Evolutionary conservation across 2,329 filamentous ascomycete species (phyloP).

Genomic region (Fusarium sp.): DNA sequence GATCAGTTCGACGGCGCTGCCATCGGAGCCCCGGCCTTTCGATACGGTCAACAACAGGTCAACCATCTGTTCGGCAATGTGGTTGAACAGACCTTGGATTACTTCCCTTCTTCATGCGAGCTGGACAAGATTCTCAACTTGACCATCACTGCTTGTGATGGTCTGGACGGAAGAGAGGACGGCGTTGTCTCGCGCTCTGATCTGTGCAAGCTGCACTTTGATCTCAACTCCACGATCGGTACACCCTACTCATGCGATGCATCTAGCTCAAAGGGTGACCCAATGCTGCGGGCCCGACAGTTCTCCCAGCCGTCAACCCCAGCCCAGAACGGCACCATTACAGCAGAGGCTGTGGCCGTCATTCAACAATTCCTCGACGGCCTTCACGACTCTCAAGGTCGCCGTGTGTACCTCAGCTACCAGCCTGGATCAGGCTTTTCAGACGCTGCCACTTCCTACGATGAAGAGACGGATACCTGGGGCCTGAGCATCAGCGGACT

Average conservation of each 20-base stretch:
- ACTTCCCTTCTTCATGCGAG: slow-evolving; percentile 54
- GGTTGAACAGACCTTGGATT: slow-evolving; percentile 54
- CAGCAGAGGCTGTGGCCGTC: slow-evolving; percentile 50
- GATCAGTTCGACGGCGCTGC: slow-evolving; percentile 29
- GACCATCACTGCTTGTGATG: slow-evolving; percentile 38
- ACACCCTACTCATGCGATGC: slow-evolving; percentile 50
- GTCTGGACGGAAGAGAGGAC: slow-evolving; percentile 7
- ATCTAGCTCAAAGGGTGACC: background rate
- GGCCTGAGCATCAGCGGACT: slow-evolving; percentile 47
- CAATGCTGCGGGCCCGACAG: slow-evolving; percentile 23
- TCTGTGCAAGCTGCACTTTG: slow-evolving; percentile 14
- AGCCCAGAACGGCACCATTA: slow-evolving; percentile 49
- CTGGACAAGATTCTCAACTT: slow-evolving; percentile 64
- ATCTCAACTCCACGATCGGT: slow-evolving; percentile 44
- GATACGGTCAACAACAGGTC: slow-evolving; percentile 57
- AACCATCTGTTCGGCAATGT: slow-evolving; percentile 52
- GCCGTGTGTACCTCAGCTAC: slow-evolving; percentile 52
- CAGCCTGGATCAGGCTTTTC: slow-evolving; percentile 49
- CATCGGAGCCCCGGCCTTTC: slow-evolving; percentile 22
- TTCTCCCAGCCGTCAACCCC: slow-evolving; percentile 32
- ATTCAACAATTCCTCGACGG: slow-evolving; percentile 51
- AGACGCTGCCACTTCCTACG: slow-evolving; percentile 49
- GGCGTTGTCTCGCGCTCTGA: slow-evolving; percentile 6
- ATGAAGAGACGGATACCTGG: slow-evolving; percentile 49
- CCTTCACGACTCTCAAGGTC: slow-evolving; percentile 48